Evolutionary conservation across 805 yeast genomes (phyloP), one percentile per base, ranked within the genome.

Genomic region (Candida andamanensis): DNA sequence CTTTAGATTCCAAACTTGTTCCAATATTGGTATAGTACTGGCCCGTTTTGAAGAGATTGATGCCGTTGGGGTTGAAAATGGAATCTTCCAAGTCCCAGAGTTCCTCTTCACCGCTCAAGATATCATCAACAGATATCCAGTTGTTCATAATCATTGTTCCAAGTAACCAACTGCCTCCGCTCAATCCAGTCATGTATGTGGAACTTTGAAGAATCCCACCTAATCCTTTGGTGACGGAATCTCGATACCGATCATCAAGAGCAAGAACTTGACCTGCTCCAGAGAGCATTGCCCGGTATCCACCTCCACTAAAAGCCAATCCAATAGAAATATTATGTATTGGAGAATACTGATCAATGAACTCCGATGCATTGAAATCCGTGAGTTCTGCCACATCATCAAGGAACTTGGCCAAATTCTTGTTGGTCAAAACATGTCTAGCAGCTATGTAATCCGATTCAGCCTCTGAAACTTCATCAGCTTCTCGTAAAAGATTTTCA

Each of bases 21-120:
- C 40, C 36, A 16, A 63, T 52, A 3, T 49, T 46, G 9, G 40
- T 36, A 74, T 78, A 80, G 47, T 73, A 72, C n/a, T 60, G 47
- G 6, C 64, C 63, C 2, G 78, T 71, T 23, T 61, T 51, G 38
- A 79, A 55, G 30, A 80, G 45, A 44, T 81, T 74, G 42, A 67
- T 44, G 1, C 92, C 90, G 40, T 75, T 78, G 10, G 83, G 79
- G 38, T 69, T 64, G 44, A 78, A 53, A 25, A 85, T 76, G 4
- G 79, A 67, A 42, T 77, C 62, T 9, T 67, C 66, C 32, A 85
- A 63, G 44, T 85, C 75, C 6, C 13, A 11, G 15, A 14, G 10
- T 15, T 50, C 49, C 10, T 41, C 34, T 7, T 46, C 35, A 5
- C 48, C 50, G 12, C 42, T 33, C 12, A 59, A 8, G 14, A 63